These are phyloP conservation scores for Aspergillus diversus DNA, from an alignment of 495 filamentous ascomycete species.

Conservation along the genomic window DNA sequence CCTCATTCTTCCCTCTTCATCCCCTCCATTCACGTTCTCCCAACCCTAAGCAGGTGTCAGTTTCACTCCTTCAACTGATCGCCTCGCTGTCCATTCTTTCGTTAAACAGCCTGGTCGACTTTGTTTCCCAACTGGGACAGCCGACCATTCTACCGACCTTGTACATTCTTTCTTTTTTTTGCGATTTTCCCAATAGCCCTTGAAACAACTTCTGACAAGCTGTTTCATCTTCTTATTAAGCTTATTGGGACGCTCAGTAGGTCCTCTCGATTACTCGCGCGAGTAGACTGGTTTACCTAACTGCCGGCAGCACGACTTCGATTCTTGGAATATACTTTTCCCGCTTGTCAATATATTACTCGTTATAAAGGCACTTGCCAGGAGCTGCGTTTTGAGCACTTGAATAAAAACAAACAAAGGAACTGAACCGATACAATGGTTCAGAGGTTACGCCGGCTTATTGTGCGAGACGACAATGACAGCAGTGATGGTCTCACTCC, in stretches of 20 bases:
- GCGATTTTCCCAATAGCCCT: conserved; percentile 11
- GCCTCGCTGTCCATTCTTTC: conserved; percentile 60
- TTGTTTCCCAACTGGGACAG: conserved; percentile 1
- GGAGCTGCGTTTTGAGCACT: conserved; percentile 17
- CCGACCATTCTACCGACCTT: conserved; percentile 23
- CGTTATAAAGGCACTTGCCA: neutral
- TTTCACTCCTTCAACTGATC: conserved; percentile 85
- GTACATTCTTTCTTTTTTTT: conserved; percentile 27
- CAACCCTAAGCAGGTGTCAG: conserved; percentile 59
- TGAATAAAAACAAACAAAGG: conserved; percentile 16
- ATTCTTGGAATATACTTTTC: conserved; percentile 19
- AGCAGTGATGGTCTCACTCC: conserved; percentile 48
- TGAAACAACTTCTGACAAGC: neutral
- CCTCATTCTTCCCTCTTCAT: conserved; percentile 33
- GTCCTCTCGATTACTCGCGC: neutral
- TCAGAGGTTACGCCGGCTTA: conserved; percentile 52
- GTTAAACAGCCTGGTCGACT: conserved; percentile 21
- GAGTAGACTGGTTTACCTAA: conserved; percentile 4
- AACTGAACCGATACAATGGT: conserved; percentile 34
- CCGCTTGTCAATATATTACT: conserved; percentile 1
- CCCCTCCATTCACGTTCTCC: conserved; percentile 31
- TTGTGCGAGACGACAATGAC: conserved; percentile 54
- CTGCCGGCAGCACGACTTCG: conserved; percentile 16
- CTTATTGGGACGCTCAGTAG: conserved; percentile 14
- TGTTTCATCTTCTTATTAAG: neutral